Conservation (phyloP, 345 rosid genomes). For the Hibiscus tridactylites region DNA sequence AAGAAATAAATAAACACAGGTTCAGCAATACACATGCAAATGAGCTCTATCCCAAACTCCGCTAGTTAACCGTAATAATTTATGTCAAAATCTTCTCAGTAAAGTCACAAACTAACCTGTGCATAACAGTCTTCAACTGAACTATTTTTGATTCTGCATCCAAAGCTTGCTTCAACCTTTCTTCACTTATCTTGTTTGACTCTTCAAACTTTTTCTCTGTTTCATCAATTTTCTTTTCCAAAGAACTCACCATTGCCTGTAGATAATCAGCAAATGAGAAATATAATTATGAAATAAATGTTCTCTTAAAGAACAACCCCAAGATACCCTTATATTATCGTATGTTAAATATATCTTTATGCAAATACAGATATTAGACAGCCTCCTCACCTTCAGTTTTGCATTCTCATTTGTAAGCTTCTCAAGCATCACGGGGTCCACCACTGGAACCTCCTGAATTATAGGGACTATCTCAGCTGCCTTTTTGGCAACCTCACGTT, state of each 20-base stretch:
- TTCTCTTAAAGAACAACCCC: constrained; percentile 12
- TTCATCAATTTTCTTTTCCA: constrained; percentile 83
- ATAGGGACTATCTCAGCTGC: constrained; percentile 64
- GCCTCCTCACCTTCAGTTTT: constrained; percentile 66
- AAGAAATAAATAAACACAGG: neutral
- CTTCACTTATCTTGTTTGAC: constrained; percentile 70
- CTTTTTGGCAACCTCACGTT: constrained; percentile 61
- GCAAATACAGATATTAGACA: constrained; percentile 9
- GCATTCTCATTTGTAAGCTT: constrained; percentile 82
- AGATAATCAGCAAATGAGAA: constrained; percentile 19
- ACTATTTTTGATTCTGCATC: constrained; percentile 86
- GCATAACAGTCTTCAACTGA: constrained; percentile 83
- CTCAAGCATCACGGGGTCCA: constrained; percentile 65
- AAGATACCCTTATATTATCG: constrained; percentile 2
- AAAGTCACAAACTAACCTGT: constrained; percentile 38
- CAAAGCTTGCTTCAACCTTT: constrained; percentile 87
- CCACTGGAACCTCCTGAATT: constrained; percentile 78
- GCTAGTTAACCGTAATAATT: neutral
- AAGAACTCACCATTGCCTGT: constrained; percentile 69
- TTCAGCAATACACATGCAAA: neutral
- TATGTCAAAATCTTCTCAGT: neutral
- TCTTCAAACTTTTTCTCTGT: constrained; percentile 80
- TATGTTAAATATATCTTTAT: neutral
- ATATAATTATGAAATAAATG: neutral
- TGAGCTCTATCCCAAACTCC: neutral